These are phyloP conservation scores for Sordariomycetes sp. DNA, from an alignment of 2,329 filamentous ascomycete species.

Conservation along the genomic window DNA sequence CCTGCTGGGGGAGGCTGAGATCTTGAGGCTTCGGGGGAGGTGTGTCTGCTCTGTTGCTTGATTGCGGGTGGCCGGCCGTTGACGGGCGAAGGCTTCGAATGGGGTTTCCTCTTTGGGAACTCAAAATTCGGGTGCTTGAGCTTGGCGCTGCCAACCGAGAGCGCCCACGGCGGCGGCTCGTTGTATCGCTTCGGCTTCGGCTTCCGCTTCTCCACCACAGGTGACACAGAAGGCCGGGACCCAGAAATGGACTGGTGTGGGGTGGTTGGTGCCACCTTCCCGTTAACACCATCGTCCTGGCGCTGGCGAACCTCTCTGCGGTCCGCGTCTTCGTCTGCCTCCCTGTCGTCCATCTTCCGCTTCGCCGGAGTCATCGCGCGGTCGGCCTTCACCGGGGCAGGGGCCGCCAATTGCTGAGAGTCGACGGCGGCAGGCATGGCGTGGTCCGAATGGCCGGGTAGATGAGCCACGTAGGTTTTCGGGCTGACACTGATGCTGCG, in stretches of 20 bases:
- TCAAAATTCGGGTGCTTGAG: slow-evolving; percentile 2
- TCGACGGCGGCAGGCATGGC: not conserved
- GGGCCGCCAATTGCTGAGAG: not conserved
- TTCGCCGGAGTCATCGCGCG: slow-evolving; percentile 24
- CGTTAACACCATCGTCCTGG: not conserved
- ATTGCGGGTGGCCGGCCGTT: not conserved
- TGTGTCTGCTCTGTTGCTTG: not conserved
- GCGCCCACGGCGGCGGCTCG: slow-evolving; percentile 5
- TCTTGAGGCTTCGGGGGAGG: slow-evolving; percentile 3
- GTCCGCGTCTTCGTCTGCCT: slow-evolving; percentile 8
- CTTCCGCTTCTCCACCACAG: not conserved
- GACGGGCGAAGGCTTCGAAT: not conserved
- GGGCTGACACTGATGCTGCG: slow-evolving; percentile 67
- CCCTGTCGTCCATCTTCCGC: slow-evolving; percentile 26
- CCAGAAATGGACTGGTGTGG: not conserved
- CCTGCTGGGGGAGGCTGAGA: slow-evolving; percentile 1
- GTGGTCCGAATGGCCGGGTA: slow-evolving; percentile 28
- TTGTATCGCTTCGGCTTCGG: slow-evolving; percentile 1
- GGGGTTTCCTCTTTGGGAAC: not conserved
- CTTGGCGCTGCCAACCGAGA: not conserved
- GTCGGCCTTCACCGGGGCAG: not conserved
- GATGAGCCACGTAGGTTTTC: slow-evolving; percentile 53
- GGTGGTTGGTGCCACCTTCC: not conserved
- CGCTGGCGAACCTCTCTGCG: slow-evolving; percentile 4
- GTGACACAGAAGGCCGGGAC: not conserved